Evolutionary conservation across 768 basidiomycete genomes (phyloP), one percentile per base, ranked within the genome.

Genomic region (Tremella fuciformis): DNA sequence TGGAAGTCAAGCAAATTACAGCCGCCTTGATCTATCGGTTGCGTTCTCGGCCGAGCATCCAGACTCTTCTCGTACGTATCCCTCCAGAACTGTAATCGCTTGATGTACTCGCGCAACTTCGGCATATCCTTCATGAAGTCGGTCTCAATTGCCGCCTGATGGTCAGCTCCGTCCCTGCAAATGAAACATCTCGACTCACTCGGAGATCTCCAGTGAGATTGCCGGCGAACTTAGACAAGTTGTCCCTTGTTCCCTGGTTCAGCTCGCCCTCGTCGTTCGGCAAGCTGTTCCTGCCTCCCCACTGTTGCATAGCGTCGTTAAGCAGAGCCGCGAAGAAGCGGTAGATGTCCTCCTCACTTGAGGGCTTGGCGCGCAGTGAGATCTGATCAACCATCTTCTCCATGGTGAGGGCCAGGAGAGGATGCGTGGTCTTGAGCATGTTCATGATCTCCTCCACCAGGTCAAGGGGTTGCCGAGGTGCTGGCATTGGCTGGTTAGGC

Each of bases 381-480:
- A 99, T 88, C 77, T 97, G 92, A 65, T 99, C 96, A 3, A 93
- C 88, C 83, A 97, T 88, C 15, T 91, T 93, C 79, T 99, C 96
- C 82, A 99, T 82, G 57, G 91, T 96, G 19, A 98, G 80, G 26
- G 94, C 89, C 37, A 99, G 83, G 7, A 99, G 82, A 0, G 96
- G 96, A 81, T 93, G 96, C 0, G 90, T 87, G 0, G 94, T 96
- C 79, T 99, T 98, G 68, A 98, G 81, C 38, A 90, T 86, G 72
- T 92, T 88, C 41, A 92, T 84, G 57, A 98, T 85, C 71, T 98
- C 96, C 19, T 99, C 96, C 7, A 96, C 85, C 67, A 88, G 83
- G 54, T 98, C 94, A 83, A 85, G 89, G 24, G 89, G 84, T 66
- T 88, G 88, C 60, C 75, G 75, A 65, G 71, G 65, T 48, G 65